A percentile compares a stretch with the other conserved stretches of the same genome.
phyloP scores from a whole-genome alignment of 768 basidiomycete genomes.

The Pisolithus orientalis region DNA sequence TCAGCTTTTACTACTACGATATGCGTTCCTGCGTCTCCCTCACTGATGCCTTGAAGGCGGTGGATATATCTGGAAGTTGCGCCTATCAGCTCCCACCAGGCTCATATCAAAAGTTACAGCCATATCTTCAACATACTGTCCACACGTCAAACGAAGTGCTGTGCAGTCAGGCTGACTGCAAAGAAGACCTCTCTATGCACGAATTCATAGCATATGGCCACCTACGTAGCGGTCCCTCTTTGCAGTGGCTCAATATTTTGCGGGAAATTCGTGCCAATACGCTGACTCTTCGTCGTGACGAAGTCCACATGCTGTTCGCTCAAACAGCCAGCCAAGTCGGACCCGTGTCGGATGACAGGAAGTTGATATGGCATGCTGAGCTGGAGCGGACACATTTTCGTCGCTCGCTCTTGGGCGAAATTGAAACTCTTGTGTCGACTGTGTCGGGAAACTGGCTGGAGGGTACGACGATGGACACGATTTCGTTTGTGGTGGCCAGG shows the following conservation, averaged over 20 bases:
- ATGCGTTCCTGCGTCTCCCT: neutral
- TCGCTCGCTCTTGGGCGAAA: constrained; percentile 24
- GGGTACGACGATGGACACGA: constrained; percentile 19
- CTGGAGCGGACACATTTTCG: constrained; percentile 26
- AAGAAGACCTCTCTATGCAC: constrained; percentile 30
- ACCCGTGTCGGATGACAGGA: neutral
- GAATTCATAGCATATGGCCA: constrained; percentile 35
- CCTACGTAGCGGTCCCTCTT: constrained; percentile 32
- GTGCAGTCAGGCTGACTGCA: constrained; percentile 32
- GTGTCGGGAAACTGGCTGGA: constrained; percentile 33
- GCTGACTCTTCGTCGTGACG: constrained; percentile 29
- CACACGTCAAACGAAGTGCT: constrained; percentile 14
- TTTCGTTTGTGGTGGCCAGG: constrained; percentile 20
- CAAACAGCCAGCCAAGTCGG: constrained; percentile 35
- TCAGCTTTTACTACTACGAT: neutral
- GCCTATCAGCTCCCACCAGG: neutral
- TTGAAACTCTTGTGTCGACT: constrained; percentile 23
- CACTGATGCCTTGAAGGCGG: neutral
- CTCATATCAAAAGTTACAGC: neutral
- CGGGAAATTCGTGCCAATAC: constrained; percentile 30
- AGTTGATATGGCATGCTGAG: constrained; percentile 27
- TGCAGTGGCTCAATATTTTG: constrained; percentile 43
- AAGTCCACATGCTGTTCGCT: constrained; percentile 33
- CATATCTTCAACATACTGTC: neutral
- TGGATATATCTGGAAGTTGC: neutral